Percentiles rank a stretch among this genome's conserved stretches.
phyloP scores from a whole-genome alignment of 805 yeast species.

The Zygoascus flipseniorum region DNA sequence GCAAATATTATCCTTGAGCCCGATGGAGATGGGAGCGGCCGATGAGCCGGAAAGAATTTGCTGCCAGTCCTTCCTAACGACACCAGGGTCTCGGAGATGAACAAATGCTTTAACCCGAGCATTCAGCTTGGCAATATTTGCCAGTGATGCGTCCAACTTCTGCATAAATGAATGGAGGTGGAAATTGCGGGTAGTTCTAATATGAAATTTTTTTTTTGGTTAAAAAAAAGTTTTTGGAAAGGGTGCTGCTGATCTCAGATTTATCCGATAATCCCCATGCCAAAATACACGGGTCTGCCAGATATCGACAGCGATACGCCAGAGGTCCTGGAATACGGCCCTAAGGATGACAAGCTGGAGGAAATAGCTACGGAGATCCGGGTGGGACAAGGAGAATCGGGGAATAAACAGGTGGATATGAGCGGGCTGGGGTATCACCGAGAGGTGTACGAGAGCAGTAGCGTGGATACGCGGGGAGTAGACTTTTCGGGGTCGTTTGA shows the following conservation, averaged over 20 bases:
- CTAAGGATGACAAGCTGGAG: neutral
- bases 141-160: slow-evolving; percentile 16
- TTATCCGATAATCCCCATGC: neutral
- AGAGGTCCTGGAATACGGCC: slow-evolving; percentile 3
- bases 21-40: slow-evolving; percentile 26
- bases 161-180: neutral
- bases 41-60: slow-evolving; percentile 16
- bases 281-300: slow-evolving; percentile 15
- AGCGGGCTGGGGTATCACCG: neutral
- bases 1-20: slow-evolving; percentile 75
- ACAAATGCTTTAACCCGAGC: slow-evolving; percentile 24
- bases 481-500: slow-evolving; percentile 13
- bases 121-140: slow-evolving; percentile 21
- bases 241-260: neutral
- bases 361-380: neutral
- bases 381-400: neutral
- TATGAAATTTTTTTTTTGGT: neutral
- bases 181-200: neutral
- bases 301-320: slow-evolving; percentile 15
- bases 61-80: slow-evolving; percentile 8
- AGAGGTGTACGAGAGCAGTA: slow-evolving; percentile 4
- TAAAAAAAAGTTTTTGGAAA: neutral
- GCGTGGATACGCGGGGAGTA: slow-evolving; percentile 8
- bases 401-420: neutral
- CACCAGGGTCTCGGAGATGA: slow-evolving; percentile 14